phyloP scores from a whole-genome alignment of 306 rosid species.

The Echinosophora koreensis region DNA sequence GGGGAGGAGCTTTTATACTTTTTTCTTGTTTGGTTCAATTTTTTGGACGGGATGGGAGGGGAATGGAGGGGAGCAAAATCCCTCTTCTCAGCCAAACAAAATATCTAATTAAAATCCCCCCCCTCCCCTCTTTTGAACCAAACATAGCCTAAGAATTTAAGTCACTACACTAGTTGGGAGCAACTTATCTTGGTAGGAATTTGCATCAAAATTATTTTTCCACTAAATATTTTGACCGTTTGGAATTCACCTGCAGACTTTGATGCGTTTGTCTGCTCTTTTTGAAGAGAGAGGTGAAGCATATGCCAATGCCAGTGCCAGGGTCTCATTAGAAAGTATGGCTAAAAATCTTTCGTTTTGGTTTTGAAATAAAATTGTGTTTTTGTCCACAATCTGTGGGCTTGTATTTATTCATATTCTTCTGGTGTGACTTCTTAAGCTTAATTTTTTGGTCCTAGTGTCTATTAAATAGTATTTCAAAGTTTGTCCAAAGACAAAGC shows the following conservation, averaged over 20 bases:
- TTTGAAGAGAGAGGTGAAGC: constrained; percentile 81
- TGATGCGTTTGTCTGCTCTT: constrained; percentile 71
- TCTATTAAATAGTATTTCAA: constrained; percentile 24
- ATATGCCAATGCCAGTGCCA: constrained; percentile 82
- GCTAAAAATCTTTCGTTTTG: constrained; percentile 9
- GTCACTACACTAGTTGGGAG: neutral
- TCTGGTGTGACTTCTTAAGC: neutral
- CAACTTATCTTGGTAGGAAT: neutral
- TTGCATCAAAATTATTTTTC: constrained; percentile 24
- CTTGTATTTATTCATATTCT: constrained; percentile 1
- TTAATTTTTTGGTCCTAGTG: neutral
- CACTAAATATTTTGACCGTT: constrained; percentile 30
- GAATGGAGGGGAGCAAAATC: too few species aligned
- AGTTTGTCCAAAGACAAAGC: constrained; percentile 14
- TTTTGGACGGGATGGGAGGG: too few species aligned
- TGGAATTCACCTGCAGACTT: constrained; percentile 67
- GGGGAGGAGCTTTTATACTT: too few species aligned
- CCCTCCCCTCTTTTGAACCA: too few species aligned
- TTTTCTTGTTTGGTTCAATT: too few species aligned
- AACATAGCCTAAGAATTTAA: neutral
- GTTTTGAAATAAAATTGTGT: constrained; percentile 16
- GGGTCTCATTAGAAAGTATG: constrained; percentile 89
- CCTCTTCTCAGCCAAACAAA: too few species aligned
- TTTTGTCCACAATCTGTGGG: constrained; percentile 13
- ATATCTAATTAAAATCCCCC: too few species aligned